These are phyloP conservation scores for Arachnopeziza araneosa DNA, from an alignment of 2,329 filamentous ascomycete species.

Conservation along the genomic window DNA sequence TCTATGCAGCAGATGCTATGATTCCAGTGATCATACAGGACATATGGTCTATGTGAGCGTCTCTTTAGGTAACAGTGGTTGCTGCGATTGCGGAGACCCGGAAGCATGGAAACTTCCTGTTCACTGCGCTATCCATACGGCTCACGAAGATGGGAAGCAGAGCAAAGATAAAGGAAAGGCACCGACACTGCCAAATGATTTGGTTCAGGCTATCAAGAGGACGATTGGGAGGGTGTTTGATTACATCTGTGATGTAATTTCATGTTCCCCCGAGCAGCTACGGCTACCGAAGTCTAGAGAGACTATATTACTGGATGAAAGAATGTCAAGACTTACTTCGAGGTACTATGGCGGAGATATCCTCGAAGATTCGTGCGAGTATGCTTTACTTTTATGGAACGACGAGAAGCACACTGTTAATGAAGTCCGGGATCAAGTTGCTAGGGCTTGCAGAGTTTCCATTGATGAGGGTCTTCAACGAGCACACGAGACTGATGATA, in stretches of 20 bases:
- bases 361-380: conserved; percentile 63
- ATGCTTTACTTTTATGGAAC: conserved; percentile 87
- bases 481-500: conserved; percentile 82
- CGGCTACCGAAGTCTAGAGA: conserved; percentile 78
- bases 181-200: conserved; percentile 63
- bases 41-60: conserved; percentile 88
- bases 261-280: conserved; percentile 93
- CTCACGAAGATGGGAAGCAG: conserved; percentile 43
- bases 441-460: conserved; percentile 75
- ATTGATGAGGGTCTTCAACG: conserved; percentile 63
- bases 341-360: conserved; percentile 68
- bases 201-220: conserved; percentile 72
- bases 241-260: conserved; percentile 96
- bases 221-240: conserved; percentile 83
- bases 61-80: conserved; percentile 86
- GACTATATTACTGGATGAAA: conserved; percentile 76
- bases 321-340: conserved; percentile 67
- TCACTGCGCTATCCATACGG: conserved; percentile 89
- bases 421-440: conserved; percentile 86
- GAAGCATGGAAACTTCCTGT: conserved; percentile 90
- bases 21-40: conserved; percentile 88
- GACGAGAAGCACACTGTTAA: conserved; percentile 96
- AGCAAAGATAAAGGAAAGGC: conserved; percentile 54
- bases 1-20: conserved; percentile 89
- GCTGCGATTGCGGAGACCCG: conserved; percentile 93